phyloP scores from a whole-genome alignment of 78 protist species.

The Guillardia theta region DNA sequence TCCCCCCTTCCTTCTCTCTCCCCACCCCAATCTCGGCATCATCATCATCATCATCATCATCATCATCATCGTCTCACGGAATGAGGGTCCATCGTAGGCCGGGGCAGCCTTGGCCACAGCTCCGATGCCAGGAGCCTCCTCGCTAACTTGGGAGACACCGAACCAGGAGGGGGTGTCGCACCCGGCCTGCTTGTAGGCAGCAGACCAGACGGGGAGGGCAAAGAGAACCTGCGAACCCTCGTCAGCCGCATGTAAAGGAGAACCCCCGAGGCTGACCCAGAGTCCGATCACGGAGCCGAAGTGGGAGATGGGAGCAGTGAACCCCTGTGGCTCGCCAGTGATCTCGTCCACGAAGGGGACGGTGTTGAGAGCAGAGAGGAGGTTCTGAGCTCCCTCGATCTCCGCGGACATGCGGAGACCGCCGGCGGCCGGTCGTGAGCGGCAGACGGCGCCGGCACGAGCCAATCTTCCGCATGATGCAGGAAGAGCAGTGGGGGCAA shows the following conservation, averaged over 20 bases:
- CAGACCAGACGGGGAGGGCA: constrained; percentile 40
- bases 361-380: not conserved
- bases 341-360: constrained; percentile 23
- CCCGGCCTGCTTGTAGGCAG: constrained; percentile 40
- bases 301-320: constrained; percentile 12
- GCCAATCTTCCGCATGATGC: too few species aligned
- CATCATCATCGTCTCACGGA: too few species aligned
- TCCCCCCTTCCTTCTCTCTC: too few species aligned
- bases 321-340: constrained; percentile 36
- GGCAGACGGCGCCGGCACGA: too few species aligned
- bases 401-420: too few species aligned
- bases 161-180: not conserved
- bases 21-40: too few species aligned
- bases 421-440: too few species aligned
- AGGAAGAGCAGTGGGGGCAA: too few species aligned
- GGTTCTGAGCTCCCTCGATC: constrained; percentile 15
- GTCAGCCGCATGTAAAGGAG: too few species aligned
- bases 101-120: constrained; percentile 18
- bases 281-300: constrained; percentile 29
- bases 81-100: not conserved
- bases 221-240: too few species aligned
- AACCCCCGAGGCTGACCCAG: too few species aligned
- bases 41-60: too few species aligned
- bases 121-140: not conserved
- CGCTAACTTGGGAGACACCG: not conserved